phyloP scores from a whole-genome alignment of 1,139 yeast genomes.

The Saccharomyces pastorianus region DNA sequence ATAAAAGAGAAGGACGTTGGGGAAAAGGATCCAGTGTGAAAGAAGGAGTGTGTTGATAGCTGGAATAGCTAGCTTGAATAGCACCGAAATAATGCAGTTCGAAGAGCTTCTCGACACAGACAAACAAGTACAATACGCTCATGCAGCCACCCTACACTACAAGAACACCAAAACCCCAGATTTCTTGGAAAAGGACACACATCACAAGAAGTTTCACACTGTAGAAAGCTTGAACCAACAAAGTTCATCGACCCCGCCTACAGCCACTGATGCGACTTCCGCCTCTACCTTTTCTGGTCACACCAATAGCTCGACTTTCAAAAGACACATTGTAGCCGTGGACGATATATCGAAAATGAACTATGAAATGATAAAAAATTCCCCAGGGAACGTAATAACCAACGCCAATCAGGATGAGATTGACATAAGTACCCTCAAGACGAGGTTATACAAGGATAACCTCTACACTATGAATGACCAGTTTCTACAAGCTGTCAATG shows the following conservation, averaged over 20 bases:
- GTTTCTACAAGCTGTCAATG: conserved; percentile 13
- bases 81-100: background rate
- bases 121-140: conserved; percentile 11
- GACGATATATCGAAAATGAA: conserved; percentile 30
- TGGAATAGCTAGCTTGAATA: background rate
- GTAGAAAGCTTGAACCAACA: background rate
- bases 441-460: conserved; percentile 23
- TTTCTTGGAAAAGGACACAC: conserved; percentile 6
- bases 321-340: conserved; percentile 27
- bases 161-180: conserved; percentile 3
- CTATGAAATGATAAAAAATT: conserved; percentile 29
- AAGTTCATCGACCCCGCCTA: background rate
- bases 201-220: conserved; percentile 1
- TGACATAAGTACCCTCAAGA: conserved; percentile 24
- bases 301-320: conserved; percentile 16
- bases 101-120: conserved; percentile 7
- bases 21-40: background rate
- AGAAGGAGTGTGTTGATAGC: background rate
- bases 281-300: background rate
- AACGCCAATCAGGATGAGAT: background rate
- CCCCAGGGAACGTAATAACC: conserved; percentile 20
- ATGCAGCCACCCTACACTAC: conserved; percentile 8
- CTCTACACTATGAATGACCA: conserved; percentile 26
- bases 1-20: background rate
- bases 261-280: background rate